Evolutionary conservation across 257 asterid species (phyloP).

Genomic region (Paulownia fortunei): DNA sequence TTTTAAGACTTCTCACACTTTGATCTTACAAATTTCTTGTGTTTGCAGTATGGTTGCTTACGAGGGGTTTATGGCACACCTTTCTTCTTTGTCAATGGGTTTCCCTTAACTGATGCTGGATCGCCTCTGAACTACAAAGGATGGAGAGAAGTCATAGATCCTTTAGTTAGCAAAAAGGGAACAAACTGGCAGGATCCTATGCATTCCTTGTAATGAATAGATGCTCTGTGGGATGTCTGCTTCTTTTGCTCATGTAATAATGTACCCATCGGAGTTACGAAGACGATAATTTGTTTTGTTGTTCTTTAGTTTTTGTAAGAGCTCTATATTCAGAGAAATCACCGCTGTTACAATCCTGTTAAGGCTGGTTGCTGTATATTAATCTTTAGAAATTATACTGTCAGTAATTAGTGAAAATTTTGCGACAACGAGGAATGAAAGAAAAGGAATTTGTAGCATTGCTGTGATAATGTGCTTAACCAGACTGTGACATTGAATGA

Average conservation of each 20-base stretch:
- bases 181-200: not conserved
- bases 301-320: not conserved
- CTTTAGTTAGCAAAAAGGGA: conserved; percentile 43
- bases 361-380: not conserved
- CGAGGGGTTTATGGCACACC: conserved; percentile 88
- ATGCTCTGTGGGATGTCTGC: not conserved
- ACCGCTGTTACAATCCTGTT: not conserved
- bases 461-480: too few relatives aligned
- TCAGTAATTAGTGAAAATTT: too few relatives aligned
- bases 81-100: conserved; percentile 80
- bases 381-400: not conserved
- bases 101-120: conserved; percentile 75
- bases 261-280: not conserved
- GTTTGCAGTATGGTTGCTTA: conserved; percentile 75
- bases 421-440: too few relatives aligned
- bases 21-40: not conserved
- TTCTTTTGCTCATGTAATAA: not conserved
- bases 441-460: too few relatives aligned
- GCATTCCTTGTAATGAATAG: conserved; percentile 22
- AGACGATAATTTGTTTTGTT: not conserved
- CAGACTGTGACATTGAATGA: too few relatives aligned
- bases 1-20: not conserved
- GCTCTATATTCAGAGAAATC: not conserved
- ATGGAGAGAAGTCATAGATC: conserved; percentile 69
- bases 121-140: conserved; percentile 49